Evolutionary conservation across 257 asterid genomes (phyloP).

Genomic region (Solanum etuberosum): DNA sequence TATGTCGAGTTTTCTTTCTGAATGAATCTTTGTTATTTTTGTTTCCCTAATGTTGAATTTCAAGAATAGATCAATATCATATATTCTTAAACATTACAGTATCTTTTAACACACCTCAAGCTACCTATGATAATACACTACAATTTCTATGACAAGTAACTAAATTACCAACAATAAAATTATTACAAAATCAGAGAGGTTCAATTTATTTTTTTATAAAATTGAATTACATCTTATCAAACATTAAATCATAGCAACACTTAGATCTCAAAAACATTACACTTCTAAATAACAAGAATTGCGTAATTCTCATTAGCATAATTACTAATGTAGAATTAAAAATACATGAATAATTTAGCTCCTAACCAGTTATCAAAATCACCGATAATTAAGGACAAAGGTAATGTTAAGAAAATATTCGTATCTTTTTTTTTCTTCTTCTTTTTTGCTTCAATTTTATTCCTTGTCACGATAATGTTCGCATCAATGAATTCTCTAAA

Average conservation of each 20-base stretch:
- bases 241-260: background rate
- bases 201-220: too few relatives aligned
- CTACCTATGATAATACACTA: too few relatives aligned
- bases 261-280: background rate
- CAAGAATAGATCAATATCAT: too few relatives aligned
- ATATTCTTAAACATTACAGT: too few relatives aligned
- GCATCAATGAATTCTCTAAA: background rate
- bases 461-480: background rate
- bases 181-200: background rate
- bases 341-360: background rate
- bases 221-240: background rate
- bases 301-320: background rate
- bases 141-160: background rate
- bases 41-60: too few relatives aligned
- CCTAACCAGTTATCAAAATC: background rate
- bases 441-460: background rate
- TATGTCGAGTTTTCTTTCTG: too few relatives aligned
- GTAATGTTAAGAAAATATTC: background rate
- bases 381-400: background rate
- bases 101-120: too few relatives aligned
- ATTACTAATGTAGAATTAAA: background rate
- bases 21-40: too few relatives aligned
- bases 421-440: background rate
- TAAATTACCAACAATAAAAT: background rate
- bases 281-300: background rate